A percentile compares a stretch with the other conserved stretches of the same genome.
Evolutionary conservation across 2,329 filamentous ascomycete genomes (phyloP).

Genomic region (Pseudofabraea citricarpa): DNA sequence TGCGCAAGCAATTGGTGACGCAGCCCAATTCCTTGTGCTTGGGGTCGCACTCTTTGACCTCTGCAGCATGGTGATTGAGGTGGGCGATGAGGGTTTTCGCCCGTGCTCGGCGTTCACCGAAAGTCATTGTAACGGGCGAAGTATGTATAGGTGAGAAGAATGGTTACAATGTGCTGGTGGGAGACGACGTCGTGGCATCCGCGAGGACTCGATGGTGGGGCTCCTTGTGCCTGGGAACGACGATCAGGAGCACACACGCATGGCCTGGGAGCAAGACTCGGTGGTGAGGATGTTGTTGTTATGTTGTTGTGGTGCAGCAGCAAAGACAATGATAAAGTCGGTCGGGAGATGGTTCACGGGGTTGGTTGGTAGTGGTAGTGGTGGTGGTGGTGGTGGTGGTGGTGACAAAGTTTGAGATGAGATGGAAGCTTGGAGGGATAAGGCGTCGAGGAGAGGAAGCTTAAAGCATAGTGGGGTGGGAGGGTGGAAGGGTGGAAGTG

Average conservation of each 20-base stretch:
- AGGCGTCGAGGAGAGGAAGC: too few species aligned
- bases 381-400: too few species aligned
- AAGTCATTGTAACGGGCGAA: not conserved
- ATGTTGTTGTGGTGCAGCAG: too few species aligned
- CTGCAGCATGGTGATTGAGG: conserved; percentile 12
- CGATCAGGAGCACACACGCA: not conserved
- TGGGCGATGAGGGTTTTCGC: not conserved
- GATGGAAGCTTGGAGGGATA: too few species aligned
- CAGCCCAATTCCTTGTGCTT: conserved; percentile 22
- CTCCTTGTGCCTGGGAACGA: not conserved
- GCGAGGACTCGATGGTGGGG: not conserved
- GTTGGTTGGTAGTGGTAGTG: too few species aligned
- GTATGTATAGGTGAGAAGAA: not conserved
- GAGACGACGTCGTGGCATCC: not conserved
- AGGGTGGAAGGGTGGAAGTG: too few species aligned
- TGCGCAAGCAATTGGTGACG: conserved; percentile 27
- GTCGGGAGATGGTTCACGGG: too few species aligned
- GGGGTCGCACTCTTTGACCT: too few species aligned
- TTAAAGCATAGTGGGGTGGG: too few species aligned
- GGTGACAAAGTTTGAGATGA: too few species aligned
- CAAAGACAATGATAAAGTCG: too few species aligned
- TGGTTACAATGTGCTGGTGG: not conserved
- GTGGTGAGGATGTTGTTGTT: too few species aligned
- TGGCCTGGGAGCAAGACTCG: not conserved
- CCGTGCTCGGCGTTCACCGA: not conserved